Percentiles rank a stretch among this genome's conserved stretches.
These are phyloP conservation scores for Camelina sativa DNA, from an alignment of 345 rosid genomes.

Conservation along the genomic window DNA sequence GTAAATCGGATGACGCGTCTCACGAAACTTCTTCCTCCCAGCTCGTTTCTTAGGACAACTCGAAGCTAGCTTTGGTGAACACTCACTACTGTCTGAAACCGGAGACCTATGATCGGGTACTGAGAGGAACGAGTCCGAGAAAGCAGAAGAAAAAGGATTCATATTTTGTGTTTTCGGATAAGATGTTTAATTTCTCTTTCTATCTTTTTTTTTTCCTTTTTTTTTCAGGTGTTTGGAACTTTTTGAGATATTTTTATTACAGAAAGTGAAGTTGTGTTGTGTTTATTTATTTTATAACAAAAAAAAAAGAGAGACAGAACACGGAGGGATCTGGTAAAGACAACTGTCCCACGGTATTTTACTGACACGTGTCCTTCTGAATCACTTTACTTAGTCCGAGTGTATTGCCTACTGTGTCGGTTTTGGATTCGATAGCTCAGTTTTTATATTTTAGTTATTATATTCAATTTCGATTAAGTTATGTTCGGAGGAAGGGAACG, in stretches of 20 bases:
- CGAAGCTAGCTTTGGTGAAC: conserved; percentile 60
- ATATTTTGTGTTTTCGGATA: conserved; percentile 33
- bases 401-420: conserved; percentile 15
- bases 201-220: conserved; percentile 11
- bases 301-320: background rate
- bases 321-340: conserved; percentile 26
- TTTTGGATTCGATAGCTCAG: conserved; percentile 18
- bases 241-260: conserved; percentile 24
- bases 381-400: conserved; percentile 25
- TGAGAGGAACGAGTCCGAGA: conserved; percentile 40
- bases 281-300: conserved; percentile 15
- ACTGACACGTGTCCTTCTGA: conserved; percentile 25
- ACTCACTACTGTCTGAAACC: conserved; percentile 57
- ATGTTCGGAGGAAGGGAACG: conserved; percentile 37
- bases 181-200: conserved; percentile 41
- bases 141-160: conserved; percentile 34
- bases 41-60: conserved; percentile 76
- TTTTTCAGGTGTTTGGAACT: conserved; percentile 28
- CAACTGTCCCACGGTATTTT: conserved; percentile 32
- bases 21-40: conserved; percentile 85
- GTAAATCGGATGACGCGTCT: conserved; percentile 88
- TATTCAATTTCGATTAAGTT: background rate
- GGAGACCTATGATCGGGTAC: conserved; percentile 43
- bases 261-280: background rate
- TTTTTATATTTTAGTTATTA: background rate